Evolutionary conservation across 441 rosid genomes (phyloP).

Genomic region (Euphorbia schlechtendalii): DNA sequence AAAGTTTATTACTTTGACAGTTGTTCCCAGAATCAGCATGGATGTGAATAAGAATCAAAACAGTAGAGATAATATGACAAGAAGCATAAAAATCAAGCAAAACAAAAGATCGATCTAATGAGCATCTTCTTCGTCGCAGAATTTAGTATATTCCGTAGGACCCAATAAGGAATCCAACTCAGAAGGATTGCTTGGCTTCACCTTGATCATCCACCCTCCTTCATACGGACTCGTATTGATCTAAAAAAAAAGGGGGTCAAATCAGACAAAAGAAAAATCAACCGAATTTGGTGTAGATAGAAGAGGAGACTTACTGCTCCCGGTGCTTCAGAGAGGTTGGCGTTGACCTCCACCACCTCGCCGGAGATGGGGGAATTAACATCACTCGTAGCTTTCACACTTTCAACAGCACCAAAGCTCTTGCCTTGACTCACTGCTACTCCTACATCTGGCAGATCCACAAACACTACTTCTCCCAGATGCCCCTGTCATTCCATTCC

Average conservation of each 20-base stretch:
- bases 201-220: constrained; percentile 95
- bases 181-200: constrained; percentile 76
- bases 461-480: constrained; percentile 93
- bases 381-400: constrained; percentile 97
- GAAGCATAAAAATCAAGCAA: no score
- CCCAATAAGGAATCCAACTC: constrained; percentile 74
- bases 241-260: constrained; percentile 25
- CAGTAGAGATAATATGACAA: no score
- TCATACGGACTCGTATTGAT: constrained; percentile 85
- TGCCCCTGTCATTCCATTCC: constrained; percentile 49
- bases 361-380: constrained; percentile 80
- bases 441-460: constrained; percentile 70
- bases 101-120: constrained; percentile 34
- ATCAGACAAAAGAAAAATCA: neutral
- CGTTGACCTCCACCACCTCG: constrained; percentile 72
- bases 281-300: no score
- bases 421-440: constrained; percentile 44
- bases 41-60: no score
- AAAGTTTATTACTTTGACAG: no score
- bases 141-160: constrained; percentile 70
- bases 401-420: constrained; percentile 87
- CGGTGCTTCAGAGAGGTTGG: constrained; percentile 60
- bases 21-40: no score
- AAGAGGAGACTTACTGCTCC: constrained; percentile 55
- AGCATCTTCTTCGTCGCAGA: constrained; percentile 93